phyloP scores from a whole-genome alignment of 345 rosid species.

The rapeseed (Brassica napus) region Da-Ae NC_063444.1:41437501-41438000 shows the following conservation, averaged over 20 bases:
- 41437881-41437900: conserved; percentile 74
- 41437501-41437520: conserved; percentile 45
- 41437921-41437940: conserved; percentile 64
- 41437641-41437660: conserved; percentile 71
- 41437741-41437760: conserved; percentile 64
- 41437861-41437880: conserved; percentile 73
- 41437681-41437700: conserved; percentile 76
- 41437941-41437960: conserved; percentile 35
- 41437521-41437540: conserved; percentile 49
- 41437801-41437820: conserved; percentile 33
- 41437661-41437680: conserved; percentile 63
- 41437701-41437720: conserved; percentile 54
- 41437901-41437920: conserved; percentile 76
- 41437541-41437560: conserved; percentile 73
- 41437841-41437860: conserved; percentile 67
- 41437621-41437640: conserved; percentile 83
- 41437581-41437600: conserved; percentile 83
- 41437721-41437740: conserved; percentile 56
- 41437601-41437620: conserved; percentile 90
- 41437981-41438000: conserved; percentile 44
- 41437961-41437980: conserved; percentile 37
- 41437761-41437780: conserved; percentile 70
- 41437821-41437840: conserved; percentile 48
- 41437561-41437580: conserved; percentile 89
- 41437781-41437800: conserved; percentile 58